Evolutionary conservation across 108 stramenopile genomes (phyloP).

Genomic region (Pseudonitzschia delicatissima): DNA sequence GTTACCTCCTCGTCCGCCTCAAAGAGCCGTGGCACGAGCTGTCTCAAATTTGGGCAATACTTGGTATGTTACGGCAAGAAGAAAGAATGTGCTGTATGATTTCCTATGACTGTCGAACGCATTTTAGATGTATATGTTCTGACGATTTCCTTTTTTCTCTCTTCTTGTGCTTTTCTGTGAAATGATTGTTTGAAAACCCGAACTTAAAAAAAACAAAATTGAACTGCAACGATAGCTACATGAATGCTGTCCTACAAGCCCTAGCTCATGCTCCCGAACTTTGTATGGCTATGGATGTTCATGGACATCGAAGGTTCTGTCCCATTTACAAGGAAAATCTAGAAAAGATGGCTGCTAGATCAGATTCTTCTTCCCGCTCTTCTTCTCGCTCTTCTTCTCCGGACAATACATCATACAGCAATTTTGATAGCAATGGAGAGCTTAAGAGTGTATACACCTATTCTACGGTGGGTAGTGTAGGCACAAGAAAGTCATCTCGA

Average conservation of each 20-base stretch:
- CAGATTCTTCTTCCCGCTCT: neutral
- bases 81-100: too few species aligned
- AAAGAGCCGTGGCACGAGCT: conserved; percentile 62
- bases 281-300: conserved; percentile 78
- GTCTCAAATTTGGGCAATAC: conserved; percentile 87
- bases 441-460: conserved; percentile 10
- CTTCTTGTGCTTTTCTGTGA: neutral
- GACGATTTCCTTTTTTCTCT: neutral
- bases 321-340: conserved; percentile 49
- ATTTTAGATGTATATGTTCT: neutral
- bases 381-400: conserved; percentile 32
- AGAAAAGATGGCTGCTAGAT: conserved; percentile 14
- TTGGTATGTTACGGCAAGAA: conserved; percentile 46
- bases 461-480: conserved; percentile 6
- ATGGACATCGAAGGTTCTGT: conserved; percentile 62
- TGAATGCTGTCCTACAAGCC: conserved; percentile 82
- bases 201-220: neutral
- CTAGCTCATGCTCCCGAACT: conserved; percentile 87
- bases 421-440: conserved; percentile 6
- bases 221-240: conserved; percentile 35
- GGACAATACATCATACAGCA: conserved; percentile 7
- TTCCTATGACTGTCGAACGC: too few species aligned
- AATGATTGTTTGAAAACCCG: neutral
- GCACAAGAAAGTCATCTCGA: conserved; percentile 24
- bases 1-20: conserved; percentile 24